These are phyloP conservation scores for Misopates orontium DNA, from an alignment of 257 asterid species.

Conservation along the genomic window DNA sequence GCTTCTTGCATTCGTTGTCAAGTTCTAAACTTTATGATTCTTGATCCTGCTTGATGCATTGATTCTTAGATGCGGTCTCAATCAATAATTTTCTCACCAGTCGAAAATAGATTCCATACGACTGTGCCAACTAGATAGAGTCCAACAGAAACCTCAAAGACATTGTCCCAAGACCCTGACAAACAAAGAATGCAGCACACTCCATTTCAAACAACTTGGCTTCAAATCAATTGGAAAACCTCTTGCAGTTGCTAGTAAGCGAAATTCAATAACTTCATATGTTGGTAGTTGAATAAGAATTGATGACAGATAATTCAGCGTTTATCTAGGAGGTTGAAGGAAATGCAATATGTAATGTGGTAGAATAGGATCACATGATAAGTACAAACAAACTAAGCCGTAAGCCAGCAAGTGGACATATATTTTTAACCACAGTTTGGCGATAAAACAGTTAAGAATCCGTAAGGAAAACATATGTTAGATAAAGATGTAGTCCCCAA, in stretches of 20 bases:
- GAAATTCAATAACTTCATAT: neutral
- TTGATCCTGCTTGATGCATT: conserved; percentile 6
- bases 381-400: no score
- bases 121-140: conserved; percentile 79
- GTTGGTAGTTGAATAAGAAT: conserved; percentile 6
- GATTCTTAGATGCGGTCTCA: conserved; percentile 14
- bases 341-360: neutral
- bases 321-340: conserved; percentile 2
- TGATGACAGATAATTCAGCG: neutral
- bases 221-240: conserved; percentile 2
- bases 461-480: neutral
- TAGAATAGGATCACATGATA: neutral
- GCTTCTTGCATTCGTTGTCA: neutral
- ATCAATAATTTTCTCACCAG: conserved; percentile 82
- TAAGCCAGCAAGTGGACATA: no score
- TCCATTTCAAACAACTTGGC: conserved; percentile 12
- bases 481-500: neutral
- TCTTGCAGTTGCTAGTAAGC: neutral
- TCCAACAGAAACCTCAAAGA: conserved; percentile 76
- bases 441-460: neutral
- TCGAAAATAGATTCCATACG: conserved; percentile 81
- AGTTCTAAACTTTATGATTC: conserved; percentile 18
- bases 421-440: neutral
- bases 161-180: conserved; percentile 86
- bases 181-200: conserved; percentile 9